phyloP scores from a whole-genome alignment of 2,329 filamentous ascomycete species.

The Apiospora malaysiana region DNA sequence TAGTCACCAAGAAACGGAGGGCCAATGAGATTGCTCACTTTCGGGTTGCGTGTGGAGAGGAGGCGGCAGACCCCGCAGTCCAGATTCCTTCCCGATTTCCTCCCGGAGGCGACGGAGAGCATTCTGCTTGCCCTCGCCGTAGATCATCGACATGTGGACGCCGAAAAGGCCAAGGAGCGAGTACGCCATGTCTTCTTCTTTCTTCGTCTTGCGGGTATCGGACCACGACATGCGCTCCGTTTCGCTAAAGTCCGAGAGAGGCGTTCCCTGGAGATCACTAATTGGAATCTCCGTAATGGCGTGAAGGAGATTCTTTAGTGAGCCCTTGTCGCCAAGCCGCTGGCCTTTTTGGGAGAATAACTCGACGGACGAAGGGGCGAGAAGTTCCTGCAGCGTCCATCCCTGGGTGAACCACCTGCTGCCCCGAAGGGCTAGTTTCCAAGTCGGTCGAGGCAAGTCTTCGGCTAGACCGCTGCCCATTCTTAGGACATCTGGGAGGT shows the following conservation, averaged over 20 bases:
- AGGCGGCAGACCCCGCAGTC: background rate
- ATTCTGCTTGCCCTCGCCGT: slow-evolving; percentile 27
- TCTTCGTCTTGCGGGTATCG: slow-evolving; percentile 25
- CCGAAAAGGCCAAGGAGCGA: slow-evolving; percentile 29
- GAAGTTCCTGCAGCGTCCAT: no score
- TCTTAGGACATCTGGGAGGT: no score
- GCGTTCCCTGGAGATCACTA: slow-evolving; percentile 27
- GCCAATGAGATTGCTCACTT: no score
- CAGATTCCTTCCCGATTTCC: slow-evolving; percentile 21
- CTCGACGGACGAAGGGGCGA: no score
- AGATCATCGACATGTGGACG: slow-evolving; percentile 26
- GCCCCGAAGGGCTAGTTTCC: no score
- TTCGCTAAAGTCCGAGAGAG: slow-evolving; percentile 29
- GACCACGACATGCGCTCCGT: slow-evolving; percentile 26
- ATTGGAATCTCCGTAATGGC: slow-evolving; percentile 30
- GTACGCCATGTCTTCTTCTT: slow-evolving; percentile 27
- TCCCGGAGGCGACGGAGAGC: slow-evolving; percentile 27
- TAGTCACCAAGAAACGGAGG: no score
- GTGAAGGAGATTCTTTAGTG: background rate
- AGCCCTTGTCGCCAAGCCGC: no score
- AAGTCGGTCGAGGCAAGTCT: no score
- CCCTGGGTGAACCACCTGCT: no score
- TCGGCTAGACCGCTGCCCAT: no score
- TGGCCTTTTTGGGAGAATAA: no score
- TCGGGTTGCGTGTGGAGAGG: background rate